Conservation (phyloP, 306 rosid species). For the peach (Prunus persica) region DNA sequence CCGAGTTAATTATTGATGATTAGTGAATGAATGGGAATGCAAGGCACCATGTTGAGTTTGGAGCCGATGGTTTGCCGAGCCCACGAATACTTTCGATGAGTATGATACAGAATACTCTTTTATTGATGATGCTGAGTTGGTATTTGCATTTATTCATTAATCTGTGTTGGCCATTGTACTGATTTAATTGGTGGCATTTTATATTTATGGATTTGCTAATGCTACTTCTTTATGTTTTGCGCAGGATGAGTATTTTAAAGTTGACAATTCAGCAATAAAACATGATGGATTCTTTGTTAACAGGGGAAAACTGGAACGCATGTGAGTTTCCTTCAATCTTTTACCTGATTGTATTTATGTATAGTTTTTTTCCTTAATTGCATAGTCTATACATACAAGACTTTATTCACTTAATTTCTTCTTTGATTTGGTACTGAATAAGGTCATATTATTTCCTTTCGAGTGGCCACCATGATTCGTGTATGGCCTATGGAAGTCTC, state of each 20-base stretch:
- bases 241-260: constrained; percentile 99
- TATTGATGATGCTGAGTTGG: constrained; percentile 97
- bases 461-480: too few species aligned
- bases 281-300: too few species aligned
- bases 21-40: too few species aligned
- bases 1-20: too few species aligned
- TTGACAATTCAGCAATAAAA: constrained; percentile 73
- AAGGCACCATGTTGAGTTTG: too few species aligned
- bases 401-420: neutral
- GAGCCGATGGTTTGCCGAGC: too few species aligned
- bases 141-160: constrained; percentile 32
- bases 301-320: neutral
- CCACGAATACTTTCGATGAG: constrained; percentile 39
- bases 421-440: neutral
- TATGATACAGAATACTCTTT: constrained; percentile 97
- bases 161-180: constrained; percentile 27
- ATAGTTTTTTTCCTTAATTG: neutral
- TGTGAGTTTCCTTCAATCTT: constrained; percentile 49
- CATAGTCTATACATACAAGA: neutral
- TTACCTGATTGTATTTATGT: neutral
- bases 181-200: constrained; percentile 16
- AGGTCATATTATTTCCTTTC: neutral
- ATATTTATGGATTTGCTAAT: constrained; percentile 13
- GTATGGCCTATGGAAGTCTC: neutral
- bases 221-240: constrained; percentile 18